Conservation (phyloP, 139 green algal genomes). For the Pycnococcus provasolii region DNA sequence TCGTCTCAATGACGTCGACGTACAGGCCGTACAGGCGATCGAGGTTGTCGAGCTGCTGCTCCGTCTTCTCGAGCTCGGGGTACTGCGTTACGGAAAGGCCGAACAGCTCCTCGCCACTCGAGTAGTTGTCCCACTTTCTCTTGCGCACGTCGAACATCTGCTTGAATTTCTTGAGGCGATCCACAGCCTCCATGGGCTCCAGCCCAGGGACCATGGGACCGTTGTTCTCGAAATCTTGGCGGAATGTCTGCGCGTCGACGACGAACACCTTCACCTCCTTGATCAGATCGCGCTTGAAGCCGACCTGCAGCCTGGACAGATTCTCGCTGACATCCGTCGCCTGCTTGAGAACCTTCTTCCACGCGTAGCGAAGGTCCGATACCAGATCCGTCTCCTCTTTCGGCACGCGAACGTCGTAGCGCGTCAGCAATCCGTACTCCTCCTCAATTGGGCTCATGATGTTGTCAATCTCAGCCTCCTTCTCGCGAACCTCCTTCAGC, state of each 20-base stretch:
- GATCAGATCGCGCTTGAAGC: slow-evolving; percentile 80
- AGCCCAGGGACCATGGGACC: slow-evolving; percentile 78
- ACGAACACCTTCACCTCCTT: slow-evolving; percentile 79
- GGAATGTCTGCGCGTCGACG: slow-evolving; percentile 59
- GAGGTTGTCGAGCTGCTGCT: slow-evolving; percentile 61
- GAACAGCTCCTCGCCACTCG: slow-evolving; percentile 80
- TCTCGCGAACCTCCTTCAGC: slow-evolving; percentile 74
- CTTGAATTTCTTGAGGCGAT: slow-evolving; percentile 82
- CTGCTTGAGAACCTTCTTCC: slow-evolving; percentile 80
- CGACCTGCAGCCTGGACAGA: slow-evolving; percentile 64
- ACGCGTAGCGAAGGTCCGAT: slow-evolving; percentile 71
- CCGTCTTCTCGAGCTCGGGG: slow-evolving; percentile 73
- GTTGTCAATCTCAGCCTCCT: slow-evolving; percentile 72
- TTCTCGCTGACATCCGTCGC: slow-evolving; percentile 65
- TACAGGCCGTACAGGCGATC: slow-evolving; percentile 66
- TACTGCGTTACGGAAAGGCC: slow-evolving; percentile 74
- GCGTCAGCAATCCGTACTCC: slow-evolving; percentile 76
- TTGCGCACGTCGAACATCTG: slow-evolving; percentile 82
- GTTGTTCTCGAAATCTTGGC: slow-evolving; percentile 65
- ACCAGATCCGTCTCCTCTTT: slow-evolving; percentile 85
- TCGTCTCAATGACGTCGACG: slow-evolving; percentile 77
- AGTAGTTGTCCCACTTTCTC: slow-evolving; percentile 83
- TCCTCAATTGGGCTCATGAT: slow-evolving; percentile 83
- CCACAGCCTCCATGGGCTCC: slow-evolving; percentile 76
- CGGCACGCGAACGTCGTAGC: slow-evolving; percentile 76